Percentiles rank a stretch among this genome's conserved stretches.
These are phyloP conservation scores for Solanum raphanifolium DNA, from an alignment of 257 asterid species.

Conservation along the genomic window DNA sequence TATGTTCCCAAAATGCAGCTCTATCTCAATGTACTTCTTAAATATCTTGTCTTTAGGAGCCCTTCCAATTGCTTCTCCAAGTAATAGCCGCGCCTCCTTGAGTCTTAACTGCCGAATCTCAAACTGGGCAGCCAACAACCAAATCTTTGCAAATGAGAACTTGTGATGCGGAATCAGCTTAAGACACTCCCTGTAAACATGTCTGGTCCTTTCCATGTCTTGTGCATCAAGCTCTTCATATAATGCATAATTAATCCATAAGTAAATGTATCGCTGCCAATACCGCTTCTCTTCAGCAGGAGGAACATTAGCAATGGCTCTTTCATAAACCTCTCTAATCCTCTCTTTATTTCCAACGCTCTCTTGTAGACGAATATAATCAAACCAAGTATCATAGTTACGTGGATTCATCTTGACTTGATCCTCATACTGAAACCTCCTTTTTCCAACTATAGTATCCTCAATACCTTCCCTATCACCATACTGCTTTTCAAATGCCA, in stretches of 20 bases:
- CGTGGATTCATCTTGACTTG: not conserved
- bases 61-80: not conserved
- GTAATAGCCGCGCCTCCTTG: not conserved
- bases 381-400: not conserved
- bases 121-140: not conserved
- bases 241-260: not conserved
- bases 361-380: not conserved
- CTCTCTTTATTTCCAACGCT: not conserved
- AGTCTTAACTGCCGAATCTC: not conserved
- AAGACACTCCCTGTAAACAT: not conserved
- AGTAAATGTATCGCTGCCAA: not conserved
- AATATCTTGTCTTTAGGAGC: not conserved
- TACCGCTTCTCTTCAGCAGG: not conserved
- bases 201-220: not conserved
- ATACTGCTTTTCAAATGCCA: not conserved
- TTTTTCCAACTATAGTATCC: not conserved
- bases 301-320: not conserved
- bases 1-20: not conserved
- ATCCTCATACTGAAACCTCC: not conserved
- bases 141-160: not conserved
- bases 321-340: not conserved
- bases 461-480: not conserved
- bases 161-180: not conserved
- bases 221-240: not conserved
- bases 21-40: not conserved